These are phyloP conservation scores for Yamadazyma songkhlaensis DNA, from an alignment of 1,139 yeast genomes.

Conservation along the genomic window DNA sequence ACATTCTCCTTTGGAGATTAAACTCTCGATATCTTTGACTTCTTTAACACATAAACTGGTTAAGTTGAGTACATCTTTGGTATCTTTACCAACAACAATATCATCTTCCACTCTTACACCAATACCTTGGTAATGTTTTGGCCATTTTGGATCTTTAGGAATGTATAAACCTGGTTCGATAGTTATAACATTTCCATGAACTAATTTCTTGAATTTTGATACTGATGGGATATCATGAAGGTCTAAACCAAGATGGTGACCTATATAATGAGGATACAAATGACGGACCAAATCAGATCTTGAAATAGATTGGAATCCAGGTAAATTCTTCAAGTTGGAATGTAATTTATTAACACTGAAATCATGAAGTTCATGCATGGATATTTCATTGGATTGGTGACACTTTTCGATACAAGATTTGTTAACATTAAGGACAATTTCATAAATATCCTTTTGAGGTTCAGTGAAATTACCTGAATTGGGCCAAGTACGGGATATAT, in stretches of 20 bases:
- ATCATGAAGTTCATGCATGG: conserved; percentile 77
- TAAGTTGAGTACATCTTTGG: conserved; percentile 54
- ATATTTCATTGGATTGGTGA: conserved; percentile 45
- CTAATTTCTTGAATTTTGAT: conserved; percentile 50
- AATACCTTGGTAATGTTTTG: conserved; percentile 78
- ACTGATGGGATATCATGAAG: conserved; percentile 78
- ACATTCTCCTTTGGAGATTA: conserved; percentile 52
- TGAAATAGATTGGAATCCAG: conserved; percentile 57
- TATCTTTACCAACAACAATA: conserved; percentile 65
- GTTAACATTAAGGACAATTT: conserved; percentile 82
- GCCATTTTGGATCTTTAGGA: conserved; percentile 64
- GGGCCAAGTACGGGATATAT: conserved; percentile 97
- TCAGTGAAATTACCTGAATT: conserved; percentile 63
- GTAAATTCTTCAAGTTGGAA: conserved; percentile 62
- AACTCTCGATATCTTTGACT: conserved; percentile 69
- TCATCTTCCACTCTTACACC: conserved; percentile 97
- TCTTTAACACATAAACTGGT: conserved; percentile 87
- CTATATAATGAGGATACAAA: conserved; percentile 91
- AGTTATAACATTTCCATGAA: conserved; percentile 75
- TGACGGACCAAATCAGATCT: conserved; percentile 50
- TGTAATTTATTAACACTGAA: conserved; percentile 58
- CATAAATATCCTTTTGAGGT: conserved; percentile 83
- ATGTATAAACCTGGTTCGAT: conserved; percentile 94
- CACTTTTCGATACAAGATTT: conserved; percentile 74
- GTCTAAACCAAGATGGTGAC: conserved; percentile 92